Evolutionary conservation across 1,284 basidiomycete species (phyloP), one percentile per base, ranked within the genome.

Genomic region (Puccinia brachypodii): DNA sequence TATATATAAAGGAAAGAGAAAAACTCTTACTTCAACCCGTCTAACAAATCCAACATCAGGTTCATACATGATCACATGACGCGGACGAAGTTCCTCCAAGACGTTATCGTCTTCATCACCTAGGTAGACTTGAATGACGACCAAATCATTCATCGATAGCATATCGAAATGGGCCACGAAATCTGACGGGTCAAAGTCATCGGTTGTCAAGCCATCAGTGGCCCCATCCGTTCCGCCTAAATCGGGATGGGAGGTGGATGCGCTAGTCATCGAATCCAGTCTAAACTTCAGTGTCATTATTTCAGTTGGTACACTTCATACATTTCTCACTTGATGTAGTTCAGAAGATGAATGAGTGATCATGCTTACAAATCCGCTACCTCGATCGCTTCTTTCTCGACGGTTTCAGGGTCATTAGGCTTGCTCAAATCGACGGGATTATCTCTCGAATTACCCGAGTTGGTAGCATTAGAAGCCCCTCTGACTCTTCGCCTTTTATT

Each of bases 11-110:
- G 36, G 16, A 76, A 72, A 42, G 83, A 53, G 62, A 28, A n/a
- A 44, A 58, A 44, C 14, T 83, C 89, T 83, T 82, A 95, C 94
- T 90, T 99, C 96, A 53, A 99, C 89, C 0, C 96, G 90, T 36
- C 97, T 89, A 53, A 98, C 91, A 84, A 98, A 99, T 74, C 96
- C 92, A 84, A 95, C 92, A 85, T 92, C 94, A 0, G 96, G 95
- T 85, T 99, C 97, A 85, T 93, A 96, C 92, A 98, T 93, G 66
- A 98, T 91, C 76, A 98, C 92, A 85, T 95, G 98, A 81, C 93
- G 91, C 1, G 97, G 97, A 81, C 92, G 89, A 1, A 98, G 89
- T 86, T 99, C 96, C 78, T 92, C 90, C 40, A 99, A 88, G 71
- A 98, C 88, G 58, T 92, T 90, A 86, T 99, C 96, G 85, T 99